Evolutionary conservation across 2,329 filamentous ascomycete species (phyloP), one percentile per base, ranked within the genome.

Genomic region (Botrytis paeoniae): DNA sequence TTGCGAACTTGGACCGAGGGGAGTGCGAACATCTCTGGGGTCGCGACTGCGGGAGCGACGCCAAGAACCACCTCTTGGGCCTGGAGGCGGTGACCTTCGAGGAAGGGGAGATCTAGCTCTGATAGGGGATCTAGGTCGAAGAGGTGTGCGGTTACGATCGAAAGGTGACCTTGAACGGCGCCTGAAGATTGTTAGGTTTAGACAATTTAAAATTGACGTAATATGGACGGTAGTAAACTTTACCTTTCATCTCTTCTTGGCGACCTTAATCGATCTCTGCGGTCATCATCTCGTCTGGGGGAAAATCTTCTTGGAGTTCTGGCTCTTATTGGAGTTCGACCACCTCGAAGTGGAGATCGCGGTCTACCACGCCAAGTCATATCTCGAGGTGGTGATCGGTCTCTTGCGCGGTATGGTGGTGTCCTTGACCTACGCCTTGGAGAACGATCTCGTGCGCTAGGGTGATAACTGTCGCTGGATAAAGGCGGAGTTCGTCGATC

Each of bases 1-100:
- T 72, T 86, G 84, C 32, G 86, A 83, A 57, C 82, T 80, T 76
- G 76, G 78, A 70, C 84, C 82, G 59, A 82, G 79, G 16, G 75
- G 74, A 71, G 83, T 80, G 48, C 85, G 84, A 74, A 85, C 83
- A 73, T 83, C 84, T 77, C 86, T 83, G 63, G 86, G 85, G 60
- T 84, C 83, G 69, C 87, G 87, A 73, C 86, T 89, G 74, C 86
- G 85, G 57, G 88, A 86, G 64, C 86, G 75, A 51, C 80, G 77
- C 68, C 74, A 79, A 43, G 73, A 75, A 35, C 78, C 78, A 37
- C 78, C 78, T 76, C 80, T 74, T 62, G 82, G 83, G 66, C 85
- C 78, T 70, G 77, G 72, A 48, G 80, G 79, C 54, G 80, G 80
- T 48, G 80, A 81, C 75, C 79, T 77, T 74, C 80, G 76, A 37